Evolutionary conservation across 495 filamentous ascomycete species (phyloP).

Genomic region (Lophiostoma macrostomum): DNA sequence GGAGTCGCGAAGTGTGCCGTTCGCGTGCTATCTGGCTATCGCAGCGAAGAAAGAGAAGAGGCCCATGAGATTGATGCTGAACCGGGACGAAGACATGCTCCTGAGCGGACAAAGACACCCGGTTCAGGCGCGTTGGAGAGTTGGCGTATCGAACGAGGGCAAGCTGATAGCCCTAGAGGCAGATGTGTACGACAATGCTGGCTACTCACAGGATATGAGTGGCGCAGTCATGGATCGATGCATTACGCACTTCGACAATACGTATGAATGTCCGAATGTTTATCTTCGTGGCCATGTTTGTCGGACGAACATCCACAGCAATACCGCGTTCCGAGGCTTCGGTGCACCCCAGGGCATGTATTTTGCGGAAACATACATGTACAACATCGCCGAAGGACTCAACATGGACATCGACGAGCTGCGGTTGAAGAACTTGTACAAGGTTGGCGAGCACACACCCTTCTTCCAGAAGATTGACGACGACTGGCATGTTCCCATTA

Average conservation of each 20-base stretch:
- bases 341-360: slow-evolving; percentile 46
- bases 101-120: slow-evolving; percentile 43
- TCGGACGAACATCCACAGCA: slow-evolving; percentile 46
- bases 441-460: slow-evolving; percentile 40
- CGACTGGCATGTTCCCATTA: slow-evolving; percentile 44
- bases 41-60: slow-evolving; percentile 44
- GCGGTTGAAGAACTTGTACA: slow-evolving; percentile 44
- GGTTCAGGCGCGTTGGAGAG: slow-evolving; percentile 44
- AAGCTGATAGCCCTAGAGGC: slow-evolving; percentile 43
- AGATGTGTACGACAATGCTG: slow-evolving; percentile 45
- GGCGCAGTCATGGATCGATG: slow-evolving; percentile 45
- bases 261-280: slow-evolving; percentile 44
- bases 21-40: slow-evolving; percentile 42
- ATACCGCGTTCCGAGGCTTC: slow-evolving; percentile 46
- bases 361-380: slow-evolving; percentile 43
- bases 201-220: slow-evolving; percentile 43
- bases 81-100: slow-evolving; percentile 47
- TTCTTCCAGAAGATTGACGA: slow-evolving; percentile 42
- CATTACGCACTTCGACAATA: slow-evolving; percentile 43
- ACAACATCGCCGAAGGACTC: slow-evolving; percentile 41
- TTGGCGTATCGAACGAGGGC: slow-evolving; percentile 43
- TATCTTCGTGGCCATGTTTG: slow-evolving; percentile 43
- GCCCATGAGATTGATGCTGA: slow-evolving; percentile 45
- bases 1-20: slow-evolving; percentile 41
- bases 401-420: slow-evolving; percentile 42